Evolutionary conservation across 2,329 filamentous ascomycete species (phyloP), one percentile per base, ranked within the genome.

Genomic region (Nigrospora osmanthi): DNA sequence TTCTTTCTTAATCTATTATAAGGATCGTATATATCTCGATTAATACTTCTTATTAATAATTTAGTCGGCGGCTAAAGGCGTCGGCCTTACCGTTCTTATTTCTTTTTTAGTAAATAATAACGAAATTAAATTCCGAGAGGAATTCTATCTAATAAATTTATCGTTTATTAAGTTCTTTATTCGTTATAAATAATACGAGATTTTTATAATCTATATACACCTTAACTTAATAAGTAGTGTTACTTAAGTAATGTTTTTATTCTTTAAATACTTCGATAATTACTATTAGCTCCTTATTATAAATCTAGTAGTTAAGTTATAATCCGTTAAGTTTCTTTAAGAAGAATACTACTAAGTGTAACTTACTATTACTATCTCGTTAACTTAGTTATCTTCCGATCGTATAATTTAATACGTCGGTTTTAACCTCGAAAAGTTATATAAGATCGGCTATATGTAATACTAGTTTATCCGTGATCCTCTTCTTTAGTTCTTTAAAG

Each of bases 201-300:
- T 59, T 60, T 30, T 56, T 53, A 38, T 62, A 47, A 49, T 47
- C 28, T 2, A 12, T 40, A 17, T 43, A 43, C 3, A 47, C 34
- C 12, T 39, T 43, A 17, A 47, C 60, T 50, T 19, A 14, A 12
- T 48, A 31, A n/a, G 35, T 33, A 2, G 38, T 33, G 16, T 45
- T 44, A 46, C 52, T 45, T 11, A 59, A 36, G 16, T 59, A 47
- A 13, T 36, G 23, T 45, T 49, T 40, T 49, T 46, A 61, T 43
- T 58, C 48, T 38, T 52, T 38, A 19, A 56, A 52, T 7, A 40
- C 30, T 32, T 43, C 19, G 23, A 66, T 46, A 37, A 67, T 60
- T 5, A 57, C 58, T 11, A 66, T 43, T 1, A 67, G 50, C 50
- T 65, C 59, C 42, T 65, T 63, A 43, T 66, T 46, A 40, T 65